Conservation (phyloP, 352 stramenopile species). For the Globisporangium apiculatum region DNA sequence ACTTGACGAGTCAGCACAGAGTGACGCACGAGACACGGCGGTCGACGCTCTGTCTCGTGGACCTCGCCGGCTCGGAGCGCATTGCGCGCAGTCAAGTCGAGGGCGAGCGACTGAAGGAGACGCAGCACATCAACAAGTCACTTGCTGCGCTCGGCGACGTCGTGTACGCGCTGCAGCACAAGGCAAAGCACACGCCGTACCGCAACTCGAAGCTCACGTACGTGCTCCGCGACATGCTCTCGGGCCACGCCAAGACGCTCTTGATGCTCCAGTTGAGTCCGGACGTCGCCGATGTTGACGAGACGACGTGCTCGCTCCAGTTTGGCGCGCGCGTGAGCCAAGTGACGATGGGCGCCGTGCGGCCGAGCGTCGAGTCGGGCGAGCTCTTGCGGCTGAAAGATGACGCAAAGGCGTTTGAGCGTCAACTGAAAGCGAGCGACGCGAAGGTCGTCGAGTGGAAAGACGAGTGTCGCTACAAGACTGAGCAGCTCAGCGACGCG, state of each 20-base stretch:
- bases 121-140: conserved; percentile 98
- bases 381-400: conserved; percentile 69
- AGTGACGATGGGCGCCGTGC: conserved; percentile 82
- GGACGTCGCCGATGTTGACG: conserved; percentile 66
- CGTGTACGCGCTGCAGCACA: conserved; percentile 90
- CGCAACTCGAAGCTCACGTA: conserved; percentile 95
- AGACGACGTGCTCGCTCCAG: conserved; percentile 86
- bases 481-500: conserved; percentile 36
- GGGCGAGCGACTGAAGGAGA: conserved; percentile 91
- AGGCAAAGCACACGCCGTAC: conserved; percentile 92
- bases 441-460: conserved; percentile 33
- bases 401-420: conserved; percentile 42
- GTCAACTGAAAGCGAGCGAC: conserved; percentile 22
- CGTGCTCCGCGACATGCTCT: conserved; percentile 90
- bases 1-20: conserved; percentile 66
- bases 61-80: conserved; percentile 96
- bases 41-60: conserved; percentile 95
- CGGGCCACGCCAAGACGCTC: conserved; percentile 87
- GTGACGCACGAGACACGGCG: conserved; percentile 58
- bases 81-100: conserved; percentile 82
- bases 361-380: conserved; percentile 73
- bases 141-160: conserved; percentile 96
- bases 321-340: conserved; percentile 88
- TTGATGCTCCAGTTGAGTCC: conserved; percentile 91
- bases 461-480: conserved; percentile 38